A percentile compares a stretch with the other conserved stretches of the same genome.
These are phyloP conservation scores for Samsoniella hepiali DNA, from an alignment of 2,329 filamentous ascomycete genomes.

Conservation along the genomic window DNA sequence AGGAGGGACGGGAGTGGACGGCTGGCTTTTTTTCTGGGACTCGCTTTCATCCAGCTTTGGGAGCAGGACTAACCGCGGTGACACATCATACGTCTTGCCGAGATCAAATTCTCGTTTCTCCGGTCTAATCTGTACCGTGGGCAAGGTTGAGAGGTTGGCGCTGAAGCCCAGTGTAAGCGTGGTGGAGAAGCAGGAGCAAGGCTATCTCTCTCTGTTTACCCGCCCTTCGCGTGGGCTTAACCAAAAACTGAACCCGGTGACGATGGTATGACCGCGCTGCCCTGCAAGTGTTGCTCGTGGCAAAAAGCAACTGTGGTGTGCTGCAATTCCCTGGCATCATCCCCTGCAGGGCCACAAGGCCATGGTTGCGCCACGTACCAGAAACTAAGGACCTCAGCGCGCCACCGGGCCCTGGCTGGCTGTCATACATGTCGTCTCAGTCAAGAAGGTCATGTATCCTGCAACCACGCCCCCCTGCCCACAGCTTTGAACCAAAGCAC, in stretches of 20 bases:
- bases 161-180: slow-evolving; percentile 4
- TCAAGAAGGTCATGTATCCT: not conserved
- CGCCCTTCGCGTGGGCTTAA: not conserved
- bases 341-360: not conserved
- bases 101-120: not conserved
- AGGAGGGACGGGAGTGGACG: not conserved
- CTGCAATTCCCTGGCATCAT: not conserved
- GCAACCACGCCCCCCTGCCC: not conserved
- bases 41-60: not conserved
- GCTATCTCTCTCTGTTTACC: not conserved
- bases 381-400: not conserved
- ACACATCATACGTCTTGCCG: not conserved
- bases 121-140: not conserved
- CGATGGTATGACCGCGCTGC: slow-evolving; percentile 1
- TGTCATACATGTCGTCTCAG: too few species aligned
- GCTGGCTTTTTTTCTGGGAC: not conserved
- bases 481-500: not conserved
- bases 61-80: not conserved
- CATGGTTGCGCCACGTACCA: not conserved
- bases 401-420: too few species aligned
- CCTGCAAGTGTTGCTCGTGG: not conserved
- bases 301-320: not conserved
- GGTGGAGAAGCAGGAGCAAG: slow-evolving; percentile 1
- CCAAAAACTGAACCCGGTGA: not conserved
- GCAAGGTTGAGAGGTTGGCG: not conserved